Base-by-base conservation (phyloP, 139 green algal genomes). In the Chlorella sp. region DNA sequence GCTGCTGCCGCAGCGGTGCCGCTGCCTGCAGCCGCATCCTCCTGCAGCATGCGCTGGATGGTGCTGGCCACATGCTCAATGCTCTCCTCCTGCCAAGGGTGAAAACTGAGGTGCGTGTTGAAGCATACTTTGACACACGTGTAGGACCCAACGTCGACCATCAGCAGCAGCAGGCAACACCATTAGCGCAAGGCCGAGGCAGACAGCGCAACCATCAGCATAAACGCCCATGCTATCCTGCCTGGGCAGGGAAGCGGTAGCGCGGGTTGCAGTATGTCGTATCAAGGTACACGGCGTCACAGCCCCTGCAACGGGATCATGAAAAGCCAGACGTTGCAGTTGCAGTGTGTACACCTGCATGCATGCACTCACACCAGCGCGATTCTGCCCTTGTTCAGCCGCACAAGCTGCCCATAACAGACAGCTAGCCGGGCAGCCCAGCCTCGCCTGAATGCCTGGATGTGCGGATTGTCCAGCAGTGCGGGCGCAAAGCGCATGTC, bases 261-360 rank as follows among this genome's bases (percentile, higher is more conserved):
- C 85, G 88, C 0, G 90, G 90, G 39, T 95, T 89, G 89, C 86
- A 94, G 89, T 97, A 98, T 0, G 95, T 98, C 25, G 95, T 98
- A 88, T 98, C 95, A 76, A 98, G 89, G 76, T 93, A 96, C 28
- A 98, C 71, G 0, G 84, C 92, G 39, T 91, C 89, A 28, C 67
- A 85, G 36, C 90, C 87, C 28, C 74, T 81, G 74, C 55, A 55
- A n/a, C 21, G 13, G 51, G 7, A 11, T n/a, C n/a, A n/a, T n/a
- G n/a, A n/a, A n/a, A n/a, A n/a, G n/a, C n/a, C n/a, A n/a, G n/a
- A n/a, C n/a, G n/a, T n/a, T n/a, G n/a, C n/a, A n/a, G n/a, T n/a
- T n/a, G n/a, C n/a, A n/a, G n/a, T n/a, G n/a, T n/a, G n/a, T n/a
- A n/a, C n/a, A n/a, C n/a, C n/a, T n/a, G n/a, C n/a, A n/a, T n/a